phyloP scores from a whole-genome alignment of 345 rosid species.

The Gossypium rotundifolium region DNA sequence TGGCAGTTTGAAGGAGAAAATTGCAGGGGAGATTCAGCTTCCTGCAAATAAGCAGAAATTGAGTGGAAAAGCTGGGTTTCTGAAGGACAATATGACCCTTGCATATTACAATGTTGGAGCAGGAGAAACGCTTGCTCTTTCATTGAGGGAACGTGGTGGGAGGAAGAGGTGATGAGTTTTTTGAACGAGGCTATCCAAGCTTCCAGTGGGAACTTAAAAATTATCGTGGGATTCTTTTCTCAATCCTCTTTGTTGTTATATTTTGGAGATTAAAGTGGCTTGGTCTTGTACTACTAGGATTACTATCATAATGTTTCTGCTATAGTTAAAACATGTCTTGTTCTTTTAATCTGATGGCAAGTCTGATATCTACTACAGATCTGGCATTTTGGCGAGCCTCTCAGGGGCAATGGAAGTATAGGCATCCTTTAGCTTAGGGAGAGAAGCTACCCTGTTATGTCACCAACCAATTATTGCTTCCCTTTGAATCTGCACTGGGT shows the following conservation, averaged over 20 bases:
- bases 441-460: neutral
- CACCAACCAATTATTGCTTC: neutral
- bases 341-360: conserved; percentile 20
- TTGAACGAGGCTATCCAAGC: conserved; percentile 14
- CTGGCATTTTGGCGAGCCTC: conserved; percentile 20
- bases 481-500: neutral
- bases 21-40: conserved; percentile 79
- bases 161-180: conserved; percentile 55
- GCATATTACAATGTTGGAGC: conserved; percentile 71
- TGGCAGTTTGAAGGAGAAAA: conserved; percentile 86
- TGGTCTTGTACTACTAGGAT: conserved; percentile 19
- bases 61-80: conserved; percentile 84
- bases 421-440: conserved; percentile 18
- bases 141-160: conserved; percentile 82
- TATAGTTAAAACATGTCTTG: neutral
- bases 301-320: neutral
- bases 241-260: neutral
- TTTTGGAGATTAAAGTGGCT: neutral
- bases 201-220: conserved; percentile 12
- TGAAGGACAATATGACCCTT: conserved; percentile 84
- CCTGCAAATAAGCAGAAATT: conserved; percentile 84
- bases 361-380: conserved; percentile 29
- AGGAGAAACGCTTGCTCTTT: conserved; percentile 56
- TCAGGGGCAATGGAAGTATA: conserved; percentile 8
- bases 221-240: conserved; percentile 2